These are phyloP conservation scores for Cicer bijugum DNA, from an alignment of 306 rosid species.

Conservation along the genomic window DNA sequence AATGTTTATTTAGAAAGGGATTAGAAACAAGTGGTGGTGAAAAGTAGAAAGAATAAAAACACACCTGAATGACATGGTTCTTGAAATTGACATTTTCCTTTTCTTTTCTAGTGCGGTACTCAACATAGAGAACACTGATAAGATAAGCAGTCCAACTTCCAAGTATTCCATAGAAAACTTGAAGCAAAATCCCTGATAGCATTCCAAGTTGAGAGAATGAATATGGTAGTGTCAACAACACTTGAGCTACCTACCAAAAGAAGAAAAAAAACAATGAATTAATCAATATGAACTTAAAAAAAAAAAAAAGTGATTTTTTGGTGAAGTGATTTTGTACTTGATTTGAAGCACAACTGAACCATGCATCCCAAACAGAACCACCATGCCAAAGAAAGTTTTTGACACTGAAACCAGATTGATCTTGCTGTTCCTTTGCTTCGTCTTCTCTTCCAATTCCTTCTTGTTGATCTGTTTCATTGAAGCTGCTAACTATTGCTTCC, in stretches of 20 bases:
- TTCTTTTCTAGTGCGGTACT: slow-evolving; percentile 84
- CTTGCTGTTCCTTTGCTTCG: slow-evolving; percentile 35
- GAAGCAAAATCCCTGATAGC: slow-evolving; percentile 80
- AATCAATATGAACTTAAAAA: neutral
- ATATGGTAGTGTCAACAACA: slow-evolving; percentile 89
- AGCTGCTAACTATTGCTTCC: slow-evolving; percentile 82
- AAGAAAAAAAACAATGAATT: neutral
- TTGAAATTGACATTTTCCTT: slow-evolving; percentile 89
- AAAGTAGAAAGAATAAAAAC: slow-evolving; percentile 5
- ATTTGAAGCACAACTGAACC: slow-evolving; percentile 99
- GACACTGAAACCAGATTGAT: slow-evolving; percentile 59
- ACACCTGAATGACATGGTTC: slow-evolving; percentile 97
- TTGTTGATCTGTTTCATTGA: slow-evolving; percentile 63
- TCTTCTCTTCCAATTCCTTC: slow-evolving; percentile 45
- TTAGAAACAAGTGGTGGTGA: slow-evolving; percentile 30
- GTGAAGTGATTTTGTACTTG: slow-evolving; percentile 59
- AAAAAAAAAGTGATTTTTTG: neutral
- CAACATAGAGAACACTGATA: slow-evolving; percentile 88
- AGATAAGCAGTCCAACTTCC: slow-evolving; percentile 99
- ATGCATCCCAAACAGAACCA: slow-evolving; percentile 98
- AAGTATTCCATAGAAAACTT: slow-evolving; percentile 77
- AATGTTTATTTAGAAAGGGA: neutral
- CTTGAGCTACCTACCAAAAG: slow-evolving; percentile 85
- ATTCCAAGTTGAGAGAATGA: slow-evolving; percentile 97
- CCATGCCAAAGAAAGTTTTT: slow-evolving; percentile 92